Evolutionary conservation across 176 grass and related monocot species (phyloP).

Genomic region (Elymus sibiricus): DNA sequence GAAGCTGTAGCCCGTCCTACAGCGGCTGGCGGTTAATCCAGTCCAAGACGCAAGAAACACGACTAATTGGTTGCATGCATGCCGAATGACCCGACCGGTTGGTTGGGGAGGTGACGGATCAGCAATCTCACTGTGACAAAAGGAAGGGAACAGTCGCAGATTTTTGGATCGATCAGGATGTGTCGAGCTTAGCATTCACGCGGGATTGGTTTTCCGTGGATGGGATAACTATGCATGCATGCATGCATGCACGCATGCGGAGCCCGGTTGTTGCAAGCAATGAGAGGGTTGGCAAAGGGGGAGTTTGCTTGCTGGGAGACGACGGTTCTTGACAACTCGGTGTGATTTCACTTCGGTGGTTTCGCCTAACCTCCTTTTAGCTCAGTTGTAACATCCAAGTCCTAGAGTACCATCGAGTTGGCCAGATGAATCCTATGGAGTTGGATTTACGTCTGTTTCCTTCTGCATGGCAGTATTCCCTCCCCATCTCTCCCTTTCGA

Average conservation of each 20-base stretch:
- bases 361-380: conserved; percentile 3
- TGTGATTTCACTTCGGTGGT: neutral
- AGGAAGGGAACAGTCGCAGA: neutral
- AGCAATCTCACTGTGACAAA: conserved; percentile 8
- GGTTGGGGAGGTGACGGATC: conserved; percentile 19
- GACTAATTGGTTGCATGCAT: neutral
- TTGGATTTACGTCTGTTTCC: no score
- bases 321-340: neutral
- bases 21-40: neutral
- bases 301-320: neutral
- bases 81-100: neutral
- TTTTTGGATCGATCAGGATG: conserved; percentile 19
- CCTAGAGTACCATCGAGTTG: neutral
- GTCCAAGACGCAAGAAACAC: conserved; percentile 23
- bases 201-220: neutral
- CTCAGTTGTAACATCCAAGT: neutral
- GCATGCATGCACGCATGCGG: neutral
- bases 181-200: conserved; percentile 1
- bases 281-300: neutral
- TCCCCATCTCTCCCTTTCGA: no score
- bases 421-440: neutral
- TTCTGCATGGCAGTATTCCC: neutral
- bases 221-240: neutral
- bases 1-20: neutral
- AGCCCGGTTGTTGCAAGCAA: neutral